Evolutionary conservation across 805 yeast genomes (phyloP).

Genomic region (Wickerhamomyces rabaulensis): DNA sequence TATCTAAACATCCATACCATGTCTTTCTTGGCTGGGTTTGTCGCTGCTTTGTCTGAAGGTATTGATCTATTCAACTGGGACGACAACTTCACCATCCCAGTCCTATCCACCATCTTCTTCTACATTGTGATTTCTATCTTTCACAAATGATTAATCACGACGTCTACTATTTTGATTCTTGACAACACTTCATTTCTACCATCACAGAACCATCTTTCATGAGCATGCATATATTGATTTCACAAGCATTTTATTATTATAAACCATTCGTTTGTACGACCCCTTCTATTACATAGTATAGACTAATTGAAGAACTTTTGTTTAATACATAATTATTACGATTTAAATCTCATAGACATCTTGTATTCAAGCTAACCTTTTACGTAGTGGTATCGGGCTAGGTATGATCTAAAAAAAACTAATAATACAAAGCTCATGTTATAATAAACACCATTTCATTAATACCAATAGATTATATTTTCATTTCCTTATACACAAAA

Average conservation of each 20-base stretch:
- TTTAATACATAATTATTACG: neutral
- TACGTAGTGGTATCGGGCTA: too few species aligned
- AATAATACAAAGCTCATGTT: neutral
- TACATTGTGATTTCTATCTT: conserved; percentile 38
- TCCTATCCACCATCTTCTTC: conserved; percentile 67
- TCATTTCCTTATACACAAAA: conserved; percentile 3
- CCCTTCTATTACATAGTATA: neutral
- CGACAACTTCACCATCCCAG: conserved; percentile 94
- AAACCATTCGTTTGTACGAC: neutral
- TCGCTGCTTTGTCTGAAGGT: conserved; percentile 85
- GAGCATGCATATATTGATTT: neutral
- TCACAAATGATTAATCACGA: conserved; percentile 8
- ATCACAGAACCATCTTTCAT: too few species aligned
- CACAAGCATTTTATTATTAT: neutral
- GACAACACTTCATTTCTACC: too few species aligned
- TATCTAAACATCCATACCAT: conserved; percentile 44
- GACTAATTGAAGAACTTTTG: neutral
- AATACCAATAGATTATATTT: neutral
- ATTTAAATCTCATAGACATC: too few species aligned
- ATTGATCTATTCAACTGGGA: conserved; percentile 73
- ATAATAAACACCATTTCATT: neutral
- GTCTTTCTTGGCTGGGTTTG: conserved; percentile 64
- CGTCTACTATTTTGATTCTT: neutral
- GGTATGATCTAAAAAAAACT: too few species aligned
- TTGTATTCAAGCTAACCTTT: too few species aligned